phyloP scores from a whole-genome alignment of 495 filamentous ascomycete genomes.

The Hypoxylon trugodes region DNA sequence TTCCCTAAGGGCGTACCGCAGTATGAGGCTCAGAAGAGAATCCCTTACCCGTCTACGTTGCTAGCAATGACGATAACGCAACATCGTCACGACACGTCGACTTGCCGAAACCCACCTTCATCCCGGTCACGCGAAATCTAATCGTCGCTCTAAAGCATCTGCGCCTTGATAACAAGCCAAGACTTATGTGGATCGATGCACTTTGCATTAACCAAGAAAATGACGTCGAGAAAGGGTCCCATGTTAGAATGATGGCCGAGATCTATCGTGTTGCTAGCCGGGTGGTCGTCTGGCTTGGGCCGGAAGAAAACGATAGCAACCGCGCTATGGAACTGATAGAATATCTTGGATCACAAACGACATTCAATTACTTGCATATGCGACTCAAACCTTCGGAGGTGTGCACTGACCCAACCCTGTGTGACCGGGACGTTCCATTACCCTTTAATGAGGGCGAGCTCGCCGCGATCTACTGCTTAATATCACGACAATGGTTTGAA shows the following conservation, averaged over 20 bases:
- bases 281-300: constrained; percentile 44
- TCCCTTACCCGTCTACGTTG: not conserved
- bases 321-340: constrained; percentile 21
- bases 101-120: not conserved
- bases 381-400: not conserved
- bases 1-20: constrained; percentile 17
- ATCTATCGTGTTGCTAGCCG: constrained; percentile 39
- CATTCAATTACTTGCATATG: not conserved
- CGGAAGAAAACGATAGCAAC: constrained; percentile 14
- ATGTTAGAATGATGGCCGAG: constrained; percentile 40
- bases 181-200: constrained; percentile 23
- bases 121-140: not conserved
- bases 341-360: constrained; percentile 12
- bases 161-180: not conserved
- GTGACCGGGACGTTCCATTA: not conserved
- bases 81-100: not conserved
- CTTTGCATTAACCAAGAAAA: constrained; percentile 27
- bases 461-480: constrained; percentile 7
- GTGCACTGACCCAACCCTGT: not conserved
- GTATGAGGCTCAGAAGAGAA: constrained; percentile 5
- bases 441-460: not conserved
- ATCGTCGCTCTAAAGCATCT: constrained; percentile 6
- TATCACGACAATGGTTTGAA: constrained; percentile 21
- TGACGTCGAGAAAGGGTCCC: constrained; percentile 34
- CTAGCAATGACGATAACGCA: not conserved